phyloP scores from a whole-genome alignment of 2,329 filamentous ascomycete species.

The Aureobasidium sp. region DNA sequence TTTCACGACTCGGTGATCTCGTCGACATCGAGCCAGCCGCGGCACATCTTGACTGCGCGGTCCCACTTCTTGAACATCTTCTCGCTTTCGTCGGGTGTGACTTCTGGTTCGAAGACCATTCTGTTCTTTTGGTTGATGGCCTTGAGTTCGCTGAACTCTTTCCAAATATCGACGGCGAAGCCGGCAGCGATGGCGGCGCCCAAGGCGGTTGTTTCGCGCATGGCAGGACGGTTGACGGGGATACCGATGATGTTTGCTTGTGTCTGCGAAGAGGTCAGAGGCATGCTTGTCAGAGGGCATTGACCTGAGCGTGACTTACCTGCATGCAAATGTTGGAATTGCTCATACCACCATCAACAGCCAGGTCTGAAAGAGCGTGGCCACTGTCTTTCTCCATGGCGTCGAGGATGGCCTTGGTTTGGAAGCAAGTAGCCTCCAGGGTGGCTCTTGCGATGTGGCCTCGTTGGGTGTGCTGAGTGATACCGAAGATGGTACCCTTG shows the following conservation, averaged over 20 bases:
- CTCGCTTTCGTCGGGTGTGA: slow-evolving; percentile 20
- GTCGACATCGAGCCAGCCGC: slow-evolving; percentile 23
- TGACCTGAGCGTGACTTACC: slow-evolving; percentile 32
- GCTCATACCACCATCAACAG: slow-evolving; percentile 80
- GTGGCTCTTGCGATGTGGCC: slow-evolving; percentile 81
- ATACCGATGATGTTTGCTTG: slow-evolving; percentile 80
- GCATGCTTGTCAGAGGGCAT: neutral
- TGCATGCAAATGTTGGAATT: slow-evolving; percentile 84
- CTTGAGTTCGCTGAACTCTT: slow-evolving; percentile 62
- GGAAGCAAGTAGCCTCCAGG: slow-evolving; percentile 79
- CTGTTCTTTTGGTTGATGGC: slow-evolving; percentile 24
- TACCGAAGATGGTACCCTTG: slow-evolving; percentile 71
- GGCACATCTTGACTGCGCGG: slow-evolving; percentile 24
- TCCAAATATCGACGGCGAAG: slow-evolving; percentile 70
- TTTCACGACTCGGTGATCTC: slow-evolving; percentile 18
- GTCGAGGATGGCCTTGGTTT: slow-evolving; percentile 82
- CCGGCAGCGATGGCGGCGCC: slow-evolving; percentile 80
- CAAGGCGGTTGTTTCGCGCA: slow-evolving; percentile 81
- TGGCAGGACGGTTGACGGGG: slow-evolving; percentile 69
- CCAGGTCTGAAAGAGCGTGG: slow-evolving; percentile 62
- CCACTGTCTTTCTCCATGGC: slow-evolving; percentile 81
- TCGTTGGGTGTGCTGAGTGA: slow-evolving; percentile 74
- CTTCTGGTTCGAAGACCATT: slow-evolving; percentile 22
- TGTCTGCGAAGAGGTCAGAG: slow-evolving; percentile 38
- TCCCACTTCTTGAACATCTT: slow-evolving; percentile 26